phyloP scores from a whole-genome alignment of 116 monocot species.

The Trichopus zeylanicus region DNA sequence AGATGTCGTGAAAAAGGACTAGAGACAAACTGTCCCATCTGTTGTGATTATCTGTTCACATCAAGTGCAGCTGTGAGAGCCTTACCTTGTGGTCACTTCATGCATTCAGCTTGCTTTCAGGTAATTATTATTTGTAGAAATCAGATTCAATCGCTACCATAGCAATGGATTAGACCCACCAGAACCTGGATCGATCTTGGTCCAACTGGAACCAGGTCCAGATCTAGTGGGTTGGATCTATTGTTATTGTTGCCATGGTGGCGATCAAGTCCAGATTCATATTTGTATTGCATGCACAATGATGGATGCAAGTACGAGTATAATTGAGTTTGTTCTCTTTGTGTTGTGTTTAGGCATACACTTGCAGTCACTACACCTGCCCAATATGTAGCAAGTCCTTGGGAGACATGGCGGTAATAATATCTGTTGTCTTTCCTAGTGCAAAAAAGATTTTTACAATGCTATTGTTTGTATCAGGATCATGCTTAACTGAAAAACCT shows the following conservation, averaged over 20 bases:
- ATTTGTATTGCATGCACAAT: too few species aligned
- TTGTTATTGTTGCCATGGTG: too few species aligned
- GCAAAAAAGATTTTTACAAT: background rate
- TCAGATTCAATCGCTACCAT: too few species aligned
- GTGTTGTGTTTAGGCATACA: constrained; percentile 59
- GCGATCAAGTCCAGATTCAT: too few species aligned
- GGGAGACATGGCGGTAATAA: constrained; percentile 96
- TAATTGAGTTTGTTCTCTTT: background rate
- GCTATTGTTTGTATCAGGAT: background rate
- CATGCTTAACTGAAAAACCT: background rate
- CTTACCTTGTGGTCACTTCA: constrained; percentile 96
- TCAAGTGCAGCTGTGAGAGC: constrained; percentile 90
- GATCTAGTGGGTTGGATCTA: too few species aligned
- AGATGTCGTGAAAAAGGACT: constrained; percentile 88
- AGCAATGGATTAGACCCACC: too few species aligned
- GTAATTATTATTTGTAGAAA: too few species aligned
- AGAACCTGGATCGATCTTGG: too few species aligned
- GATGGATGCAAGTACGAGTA: too few species aligned
- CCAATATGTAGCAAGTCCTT: constrained; percentile 98
- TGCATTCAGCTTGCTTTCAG: constrained; percentile 99
- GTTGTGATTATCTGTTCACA: constrained; percentile 97
- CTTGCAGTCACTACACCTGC: constrained; percentile 93
- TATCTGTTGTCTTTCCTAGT: background rate
- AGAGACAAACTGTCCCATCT: constrained; percentile 95
- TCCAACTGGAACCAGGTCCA: too few species aligned